These are phyloP conservation scores for Erythrobasidium hasegawianum DNA, from an alignment of 1,284 basidiomycete species.

Conservation along the genomic window DNA sequence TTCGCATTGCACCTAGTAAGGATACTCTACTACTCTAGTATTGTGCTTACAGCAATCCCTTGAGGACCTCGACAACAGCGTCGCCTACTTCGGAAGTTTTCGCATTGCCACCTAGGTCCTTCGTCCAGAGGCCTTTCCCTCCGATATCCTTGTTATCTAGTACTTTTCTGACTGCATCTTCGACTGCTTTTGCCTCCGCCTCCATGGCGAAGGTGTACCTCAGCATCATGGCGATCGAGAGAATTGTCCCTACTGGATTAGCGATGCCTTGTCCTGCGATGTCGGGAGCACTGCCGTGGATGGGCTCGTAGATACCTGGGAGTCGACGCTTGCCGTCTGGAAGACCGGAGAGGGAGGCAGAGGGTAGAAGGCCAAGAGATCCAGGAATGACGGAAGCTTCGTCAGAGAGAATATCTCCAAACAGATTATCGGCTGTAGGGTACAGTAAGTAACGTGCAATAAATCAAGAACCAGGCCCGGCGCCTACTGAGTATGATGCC, in stretches of 20 bases:
- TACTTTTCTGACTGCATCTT: slow-evolving; percentile 80
- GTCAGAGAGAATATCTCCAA: slow-evolving; percentile 75
- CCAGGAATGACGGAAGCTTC: slow-evolving; percentile 97
- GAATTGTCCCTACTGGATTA: slow-evolving; percentile 95
- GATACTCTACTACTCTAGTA: neutral
- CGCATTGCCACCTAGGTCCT: slow-evolving; percentile 78
- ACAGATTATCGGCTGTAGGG: slow-evolving; percentile 72
- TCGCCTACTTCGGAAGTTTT: slow-evolving; percentile 78
- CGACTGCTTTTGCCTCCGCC: slow-evolving; percentile 75
- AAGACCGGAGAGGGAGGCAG: slow-evolving; percentile 88
- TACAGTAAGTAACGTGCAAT: neutral
- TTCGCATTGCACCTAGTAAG: too few relatives aligned
- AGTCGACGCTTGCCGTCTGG: slow-evolving; percentile 67
- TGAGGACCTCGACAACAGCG: slow-evolving; percentile 72
- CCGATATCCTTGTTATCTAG: slow-evolving; percentile 70
- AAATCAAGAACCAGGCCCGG: neutral
- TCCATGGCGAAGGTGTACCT: slow-evolving; percentile 89
- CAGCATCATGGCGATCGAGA: slow-evolving; percentile 90
- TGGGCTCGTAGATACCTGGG: slow-evolving; percentile 90
- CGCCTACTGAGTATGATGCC: slow-evolving; percentile 72
- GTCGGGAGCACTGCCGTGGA: slow-evolving; percentile 92
- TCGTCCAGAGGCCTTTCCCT: slow-evolving; percentile 75
- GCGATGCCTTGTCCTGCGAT: slow-evolving; percentile 93
- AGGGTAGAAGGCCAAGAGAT: slow-evolving; percentile 90
- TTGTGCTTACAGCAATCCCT: slow-evolving; percentile 55